Evolutionary conservation across 2,329 filamentous ascomycete species (phyloP).

Genomic region (Fusarium oligoseptatum): DNA sequence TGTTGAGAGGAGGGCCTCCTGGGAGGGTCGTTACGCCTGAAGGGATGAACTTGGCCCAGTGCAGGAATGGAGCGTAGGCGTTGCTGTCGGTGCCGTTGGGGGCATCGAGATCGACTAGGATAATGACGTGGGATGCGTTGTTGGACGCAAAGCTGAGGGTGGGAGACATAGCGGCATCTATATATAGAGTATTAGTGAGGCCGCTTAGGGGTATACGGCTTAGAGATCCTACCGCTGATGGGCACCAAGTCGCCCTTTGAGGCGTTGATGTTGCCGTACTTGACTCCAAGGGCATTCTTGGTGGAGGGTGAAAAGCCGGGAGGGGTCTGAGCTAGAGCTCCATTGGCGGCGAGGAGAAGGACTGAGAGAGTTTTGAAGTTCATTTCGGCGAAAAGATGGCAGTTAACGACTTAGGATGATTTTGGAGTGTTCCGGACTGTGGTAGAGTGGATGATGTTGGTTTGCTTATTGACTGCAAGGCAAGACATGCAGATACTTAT

Average conservation of each 20-base stretch:
- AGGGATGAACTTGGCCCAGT: constrained; percentile 4
- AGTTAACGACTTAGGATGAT: too few species aligned
- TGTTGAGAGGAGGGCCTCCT: constrained; percentile 7
- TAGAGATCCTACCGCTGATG: background rate
- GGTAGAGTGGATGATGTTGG: background rate
- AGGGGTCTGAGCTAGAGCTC: background rate
- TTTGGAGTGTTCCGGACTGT: background rate
- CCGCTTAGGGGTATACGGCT: rapidly evolving
- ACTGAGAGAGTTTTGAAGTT: background rate
- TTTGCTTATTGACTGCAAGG: background rate
- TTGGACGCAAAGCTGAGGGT: background rate
- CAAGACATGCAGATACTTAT: background rate
- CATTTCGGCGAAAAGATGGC: background rate
- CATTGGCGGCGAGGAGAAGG: background rate
- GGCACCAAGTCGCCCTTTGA: background rate
- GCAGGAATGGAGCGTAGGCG: constrained; percentile 5
- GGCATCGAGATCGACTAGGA: constrained; percentile 18
- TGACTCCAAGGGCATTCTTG: background rate
- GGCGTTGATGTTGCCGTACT: background rate
- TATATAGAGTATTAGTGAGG: background rate
- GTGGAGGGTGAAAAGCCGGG: constrained; percentile 4
- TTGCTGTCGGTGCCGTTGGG: constrained; percentile 9
- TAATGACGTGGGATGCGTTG: constrained; percentile 9
- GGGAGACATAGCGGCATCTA: background rate
- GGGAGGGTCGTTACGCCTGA: background rate